A percentile compares a stretch with the other conserved stretches of the same genome.
These are phyloP conservation scores for Mycena sp. DNA, from an alignment of 1,284 basidiomycete species.

Conservation along the genomic window DNA sequence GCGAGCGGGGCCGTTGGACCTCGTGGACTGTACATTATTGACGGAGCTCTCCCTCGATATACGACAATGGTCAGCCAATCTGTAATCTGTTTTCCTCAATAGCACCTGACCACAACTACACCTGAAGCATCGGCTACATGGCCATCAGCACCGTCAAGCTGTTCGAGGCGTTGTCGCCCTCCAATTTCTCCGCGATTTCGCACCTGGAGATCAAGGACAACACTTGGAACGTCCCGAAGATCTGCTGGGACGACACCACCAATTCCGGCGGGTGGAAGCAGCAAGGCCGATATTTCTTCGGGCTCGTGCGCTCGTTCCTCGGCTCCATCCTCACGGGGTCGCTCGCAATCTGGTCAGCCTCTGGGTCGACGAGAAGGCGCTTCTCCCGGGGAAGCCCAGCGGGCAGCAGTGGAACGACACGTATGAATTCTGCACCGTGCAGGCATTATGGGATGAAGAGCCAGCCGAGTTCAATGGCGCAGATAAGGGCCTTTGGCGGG, in stretches of 20 bases:
- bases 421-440: constrained; percentile 20
- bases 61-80: constrained; percentile 26
- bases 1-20: constrained; percentile 22
- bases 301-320: constrained; percentile 31
- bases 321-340: not conserved
- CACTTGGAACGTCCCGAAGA: constrained; percentile 11
- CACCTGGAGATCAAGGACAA: constrained; percentile 30
- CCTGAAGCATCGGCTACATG: not conserved
- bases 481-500: constrained; percentile 7
- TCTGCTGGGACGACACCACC: not conserved
- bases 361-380: constrained; percentile 29
- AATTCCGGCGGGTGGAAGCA: not conserved
- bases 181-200: constrained; percentile 13
- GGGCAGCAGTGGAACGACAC: not conserved
- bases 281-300: constrained; percentile 23
- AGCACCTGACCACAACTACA: not conserved
- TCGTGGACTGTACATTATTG: constrained; percentile 19
- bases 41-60: constrained; percentile 28
- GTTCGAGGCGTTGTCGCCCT: constrained; percentile 18
- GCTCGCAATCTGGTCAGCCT: constrained; percentile 25
- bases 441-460: constrained; percentile 10
- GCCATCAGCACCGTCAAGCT: constrained; percentile 11
- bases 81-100: no score
- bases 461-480: not conserved
- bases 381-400: constrained; percentile 7